These are phyloP conservation scores for Tolypocladium cylindrosporum DNA, from an alignment of 2,329 filamentous ascomycete species.

Conservation along the genomic window DNA sequence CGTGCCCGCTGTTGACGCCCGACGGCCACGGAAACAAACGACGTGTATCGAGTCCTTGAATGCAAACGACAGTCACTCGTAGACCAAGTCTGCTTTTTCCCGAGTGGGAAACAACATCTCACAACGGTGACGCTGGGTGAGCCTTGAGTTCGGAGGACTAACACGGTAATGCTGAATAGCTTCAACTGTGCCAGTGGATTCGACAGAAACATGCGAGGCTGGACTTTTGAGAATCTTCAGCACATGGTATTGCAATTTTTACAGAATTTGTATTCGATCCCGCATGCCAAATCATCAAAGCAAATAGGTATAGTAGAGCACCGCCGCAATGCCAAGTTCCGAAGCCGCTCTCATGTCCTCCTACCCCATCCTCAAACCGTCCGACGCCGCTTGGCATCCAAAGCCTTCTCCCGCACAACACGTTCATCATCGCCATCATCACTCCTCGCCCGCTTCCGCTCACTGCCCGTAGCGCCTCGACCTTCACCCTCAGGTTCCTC, in stretches of 20 bases:
- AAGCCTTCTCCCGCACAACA: not conserved
- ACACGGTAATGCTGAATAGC: not conserved
- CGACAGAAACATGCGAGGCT: not conserved
- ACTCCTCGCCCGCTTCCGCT: not conserved
- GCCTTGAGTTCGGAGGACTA: not conserved
- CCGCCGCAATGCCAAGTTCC: too few relatives aligned
- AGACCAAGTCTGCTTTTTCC: too few relatives aligned
- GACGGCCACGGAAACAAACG: not conserved
- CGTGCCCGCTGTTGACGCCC: not conserved
- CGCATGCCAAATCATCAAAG: not conserved
- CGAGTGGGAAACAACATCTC: not conserved
- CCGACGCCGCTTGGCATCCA: not conserved
- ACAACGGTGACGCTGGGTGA: not conserved
- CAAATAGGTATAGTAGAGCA: not conserved
- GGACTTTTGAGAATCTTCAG: too few relatives aligned
- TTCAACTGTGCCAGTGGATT: not conserved
- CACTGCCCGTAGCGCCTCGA: not conserved
- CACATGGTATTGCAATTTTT: not conserved
- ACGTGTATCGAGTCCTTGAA: not conserved
- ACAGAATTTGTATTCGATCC: not conserved
- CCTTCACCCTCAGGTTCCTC: not conserved
- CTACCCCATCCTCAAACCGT: not conserved
- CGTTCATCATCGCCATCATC: not conserved
- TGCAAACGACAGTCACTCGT: not conserved
- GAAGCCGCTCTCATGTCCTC: too few relatives aligned